phyloP scores from a whole-genome alignment of 257 asterid genomes.

The Solanum tacnaense region DNA sequence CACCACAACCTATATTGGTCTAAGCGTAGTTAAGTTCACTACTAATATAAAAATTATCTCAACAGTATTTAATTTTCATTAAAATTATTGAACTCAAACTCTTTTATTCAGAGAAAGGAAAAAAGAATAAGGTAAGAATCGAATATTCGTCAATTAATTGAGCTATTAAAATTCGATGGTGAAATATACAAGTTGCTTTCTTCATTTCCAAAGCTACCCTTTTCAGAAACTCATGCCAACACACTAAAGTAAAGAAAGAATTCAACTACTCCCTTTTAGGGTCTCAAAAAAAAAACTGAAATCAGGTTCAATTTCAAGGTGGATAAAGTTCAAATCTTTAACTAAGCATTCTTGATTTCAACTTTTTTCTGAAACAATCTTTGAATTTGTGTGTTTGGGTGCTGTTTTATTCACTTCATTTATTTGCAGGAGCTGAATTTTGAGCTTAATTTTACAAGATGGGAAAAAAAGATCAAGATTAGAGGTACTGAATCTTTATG shows the following conservation, averaged over 20 bases:
- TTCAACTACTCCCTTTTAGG: background rate
- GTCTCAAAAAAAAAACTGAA: background rate
- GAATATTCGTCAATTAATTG: too few species aligned
- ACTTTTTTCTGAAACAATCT: background rate
- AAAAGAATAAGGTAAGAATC: background rate
- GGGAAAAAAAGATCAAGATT: conserved; percentile 46
- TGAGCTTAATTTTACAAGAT: conserved; percentile 19
- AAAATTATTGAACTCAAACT: too few species aligned
- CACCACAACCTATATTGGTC: too few species aligned
- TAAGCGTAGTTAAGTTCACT: too few species aligned
- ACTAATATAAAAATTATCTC: background rate
- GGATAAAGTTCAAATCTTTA: background rate
- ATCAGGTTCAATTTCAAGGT: background rate
- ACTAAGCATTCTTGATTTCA: background rate
- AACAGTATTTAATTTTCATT: too few species aligned
- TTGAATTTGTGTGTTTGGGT: background rate
- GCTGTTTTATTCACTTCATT: conserved; percentile 1
- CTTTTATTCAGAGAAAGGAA: background rate
- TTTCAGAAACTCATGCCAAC: background rate
- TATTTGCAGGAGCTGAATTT: conserved; percentile 10
- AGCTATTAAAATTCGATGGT: background rate
- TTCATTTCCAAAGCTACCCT: conserved; percentile 5
- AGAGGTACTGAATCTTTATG: conserved; percentile 25
- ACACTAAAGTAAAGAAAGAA: background rate
- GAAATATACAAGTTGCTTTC: background rate